Percentiles rank a stretch among this genome's conserved stretches.
Conservation (phyloP, 768 basidiomycete species). For the Serendipita sp. region DNA sequence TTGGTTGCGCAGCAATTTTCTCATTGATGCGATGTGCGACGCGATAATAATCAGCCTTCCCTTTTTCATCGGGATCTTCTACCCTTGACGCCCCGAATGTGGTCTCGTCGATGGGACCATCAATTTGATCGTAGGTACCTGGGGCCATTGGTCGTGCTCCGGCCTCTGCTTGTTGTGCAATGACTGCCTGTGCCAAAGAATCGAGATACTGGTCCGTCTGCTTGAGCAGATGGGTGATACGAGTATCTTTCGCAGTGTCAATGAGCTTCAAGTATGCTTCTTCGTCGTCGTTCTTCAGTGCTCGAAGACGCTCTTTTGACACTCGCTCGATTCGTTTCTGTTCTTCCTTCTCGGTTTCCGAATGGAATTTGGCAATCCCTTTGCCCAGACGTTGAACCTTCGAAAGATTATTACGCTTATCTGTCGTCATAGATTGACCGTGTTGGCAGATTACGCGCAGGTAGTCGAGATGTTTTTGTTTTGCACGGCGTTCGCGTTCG, state of each 20-base stretch:
- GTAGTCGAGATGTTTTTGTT: constrained; percentile 93
- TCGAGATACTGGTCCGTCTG: constrained; percentile 95
- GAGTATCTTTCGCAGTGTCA: constrained; percentile 96
- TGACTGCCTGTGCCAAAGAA: constrained; percentile 84
- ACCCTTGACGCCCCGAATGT: constrained; percentile 76
- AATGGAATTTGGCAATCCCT: constrained; percentile 70
- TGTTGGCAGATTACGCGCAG: constrained; percentile 75
- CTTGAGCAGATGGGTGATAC: constrained; percentile 87
- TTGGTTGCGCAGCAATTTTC: constrained; percentile 59
- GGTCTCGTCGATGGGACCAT: constrained; percentile 62
- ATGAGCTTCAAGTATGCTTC: constrained; percentile 99
- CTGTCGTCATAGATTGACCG: constrained; percentile 51
- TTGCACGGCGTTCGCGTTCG: constrained; percentile 86
- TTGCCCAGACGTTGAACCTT: constrained; percentile 58
- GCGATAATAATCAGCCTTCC: constrained; percentile 89
- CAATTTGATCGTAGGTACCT: constrained; percentile 21
- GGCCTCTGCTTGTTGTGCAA: constrained; percentile 74
- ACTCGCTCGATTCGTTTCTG: constrained; percentile 93
- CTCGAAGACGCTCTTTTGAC: constrained; percentile 94
- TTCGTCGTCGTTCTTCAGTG: constrained; percentile 94
- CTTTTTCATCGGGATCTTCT: constrained; percentile 43
- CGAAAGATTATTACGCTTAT: constrained; percentile 22
- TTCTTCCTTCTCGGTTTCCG: constrained; percentile 90
- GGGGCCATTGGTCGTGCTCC: constrained; percentile 8
- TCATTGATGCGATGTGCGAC: constrained; percentile 89